Conservation (phyloP, 1,284 basidiomycete genomes). For the Chalciporus sp. region DNA sequence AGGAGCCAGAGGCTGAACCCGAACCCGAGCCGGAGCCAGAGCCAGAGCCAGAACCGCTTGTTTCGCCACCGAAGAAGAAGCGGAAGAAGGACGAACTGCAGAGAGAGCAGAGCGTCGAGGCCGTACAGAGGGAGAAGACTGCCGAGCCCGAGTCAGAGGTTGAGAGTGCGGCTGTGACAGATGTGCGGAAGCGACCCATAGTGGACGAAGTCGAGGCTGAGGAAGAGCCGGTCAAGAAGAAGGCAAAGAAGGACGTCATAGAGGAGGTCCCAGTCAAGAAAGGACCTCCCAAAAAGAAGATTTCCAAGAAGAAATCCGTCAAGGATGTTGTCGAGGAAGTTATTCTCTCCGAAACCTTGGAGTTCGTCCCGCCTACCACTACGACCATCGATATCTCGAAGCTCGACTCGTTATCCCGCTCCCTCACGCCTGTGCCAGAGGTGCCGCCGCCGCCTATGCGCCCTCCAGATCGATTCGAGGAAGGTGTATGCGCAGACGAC, state of each 20-base stretch:
- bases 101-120: constrained; percentile 33
- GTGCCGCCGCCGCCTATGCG: constrained; percentile 45
- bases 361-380: constrained; percentile 52
- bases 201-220: constrained; percentile 36
- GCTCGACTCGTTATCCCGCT: constrained; percentile 45
- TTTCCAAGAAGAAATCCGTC: constrained; percentile 35
- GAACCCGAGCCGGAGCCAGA: constrained; percentile 41
- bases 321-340: constrained; percentile 48
- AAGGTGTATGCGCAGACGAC: constrained; percentile 79
- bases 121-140: constrained; percentile 34
- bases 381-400: constrained; percentile 51
- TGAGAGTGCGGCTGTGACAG: constrained; percentile 35
- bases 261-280: constrained; percentile 40
- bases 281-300: constrained; percentile 37
- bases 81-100: constrained; percentile 40
- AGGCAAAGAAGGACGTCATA: constrained; percentile 25
- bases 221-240: constrained; percentile 46
- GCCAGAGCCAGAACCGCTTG: constrained; percentile 33
- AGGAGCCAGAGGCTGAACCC: constrained; percentile 40
- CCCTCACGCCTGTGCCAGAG: constrained; percentile 44
- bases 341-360: constrained; percentile 51
- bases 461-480: constrained; percentile 57
- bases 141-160: constrained; percentile 49
- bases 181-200: constrained; percentile 38
- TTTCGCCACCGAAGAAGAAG: constrained; percentile 48